Evolutionary conservation across 2,329 filamentous ascomycete species (phyloP), one percentile per base, ranked within the genome.

Genomic region (Fusarium sp.): DNA sequence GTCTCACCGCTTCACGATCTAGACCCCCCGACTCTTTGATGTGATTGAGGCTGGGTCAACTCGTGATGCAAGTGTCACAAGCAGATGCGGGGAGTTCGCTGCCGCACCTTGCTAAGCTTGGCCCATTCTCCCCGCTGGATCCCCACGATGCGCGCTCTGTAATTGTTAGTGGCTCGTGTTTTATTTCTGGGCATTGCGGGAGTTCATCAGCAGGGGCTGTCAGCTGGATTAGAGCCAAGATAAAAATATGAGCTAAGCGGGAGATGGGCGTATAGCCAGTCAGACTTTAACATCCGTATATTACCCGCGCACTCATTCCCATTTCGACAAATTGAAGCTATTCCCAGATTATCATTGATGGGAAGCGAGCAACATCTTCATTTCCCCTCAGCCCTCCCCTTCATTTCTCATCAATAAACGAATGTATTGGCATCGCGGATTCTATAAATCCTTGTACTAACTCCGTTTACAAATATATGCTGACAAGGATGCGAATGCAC

Each of bases 1-100:
- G 67, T 74, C 69, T 73, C 71, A 74, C 71, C 70, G 70, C 71
- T 42, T 24, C 20, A 36, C 53, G 28, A 35, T 63, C 66, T 39
- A 53, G 62, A 48, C 41, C 54, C 41, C 41, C n/a, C n/a, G n/a
- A n/a, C n/a, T n/a, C n/a, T n/a, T n/a, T 51, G 24, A 28, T 26
- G 2, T 53, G 50, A 48, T 56, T 39, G 51, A 70, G 67, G 53
- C 67, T 70, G 66, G 44, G 66, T 17, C 36, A 47, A 18, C 32
- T 26, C 48, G 36, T 53, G 63, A 68, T 47, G 45, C 63, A 61
- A 47, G n/a, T 26, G 30, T 53, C 35, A 53, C 53, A 55, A 68
- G 41, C 50, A 39, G 22, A 22, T 58, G 51, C 45, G 61, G 44
- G 61, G 63, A 64, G 47, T 61, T 42, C 26, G 6, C 15, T 13